Base-by-base conservation (phyloP, 2,329 filamentous ascomycete species). In the Westerdykella aurantiaca region DNA sequence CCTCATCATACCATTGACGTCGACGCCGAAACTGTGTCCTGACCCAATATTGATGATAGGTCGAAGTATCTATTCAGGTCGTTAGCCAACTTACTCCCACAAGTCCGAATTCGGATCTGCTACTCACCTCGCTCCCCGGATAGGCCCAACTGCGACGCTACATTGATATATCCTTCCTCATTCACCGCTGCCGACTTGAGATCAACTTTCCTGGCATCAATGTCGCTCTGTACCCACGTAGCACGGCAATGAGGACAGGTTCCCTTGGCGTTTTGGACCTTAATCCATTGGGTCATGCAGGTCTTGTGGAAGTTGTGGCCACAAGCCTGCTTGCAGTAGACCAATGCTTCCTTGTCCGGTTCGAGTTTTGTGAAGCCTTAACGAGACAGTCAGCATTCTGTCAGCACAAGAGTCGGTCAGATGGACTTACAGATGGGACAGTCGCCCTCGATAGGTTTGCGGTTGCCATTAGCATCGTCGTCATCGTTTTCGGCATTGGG, bases 191-290 rank as follows among this genome's bases (percentile, higher is more conserved):
- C 69, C 0, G 61, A 65, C 48, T 69, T 73, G 38, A 66, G 67
- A 18, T 78, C 71, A 29, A 66, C 69, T 31, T 69, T 69, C 6
- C 75, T 62, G 48, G 68, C 64, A 12, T 49, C 46, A 16, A 70
- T 63, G 16, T 75, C 73, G 1, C 67, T 71, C 2, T 59, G 56
- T 50, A 75, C 67, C 81, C 81, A 84, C 1, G 60, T 55, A 11
- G 75, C 77, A 11, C 80, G 75, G 47, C 81, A 84, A 55, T 79
- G 78, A 0, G 81, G 81, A 52, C 81, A 84, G 0, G 78, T 81
- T 13, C 78, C 72, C 13, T 66, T 55, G 14, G 55, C 55, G 10
- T 41, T 42, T 37, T 53, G 55, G 6, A 58, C 51, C 7, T 51
- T 50, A 7, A 60, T 58, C 79, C 79, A 82, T 47, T 74, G 69